Evolutionary conservation across 139 green algal species (phyloP), one percentile per base, ranked within the genome.

Genomic region (Ostreobium quekettii): DNA sequence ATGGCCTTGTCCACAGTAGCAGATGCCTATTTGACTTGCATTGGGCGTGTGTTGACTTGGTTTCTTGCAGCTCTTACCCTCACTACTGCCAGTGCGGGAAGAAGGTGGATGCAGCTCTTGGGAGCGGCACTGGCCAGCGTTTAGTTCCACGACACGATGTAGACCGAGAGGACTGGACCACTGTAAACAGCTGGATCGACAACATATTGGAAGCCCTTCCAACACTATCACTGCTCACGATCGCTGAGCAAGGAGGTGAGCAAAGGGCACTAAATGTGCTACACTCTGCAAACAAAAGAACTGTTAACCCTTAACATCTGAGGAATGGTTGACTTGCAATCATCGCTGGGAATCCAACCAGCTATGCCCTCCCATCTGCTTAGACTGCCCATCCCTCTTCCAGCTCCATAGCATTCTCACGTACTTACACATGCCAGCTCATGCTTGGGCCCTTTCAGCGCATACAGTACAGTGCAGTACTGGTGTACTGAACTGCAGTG

Each of bases 11-110:
- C n/a, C n/a, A n/a, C n/a, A n/a, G n/a, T n/a, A n/a, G n/a, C n/a
- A n/a, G n/a, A n/a, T n/a, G n/a, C n/a, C n/a, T n/a, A n/a, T n/a
- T n/a, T n/a, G n/a, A n/a, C n/a, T n/a, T n/a, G n/a, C n/a, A n/a
- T n/a, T n/a, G n/a, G n/a, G n/a, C n/a, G n/a, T n/a, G n/a, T n/a
- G n/a, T n/a, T n/a, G n/a, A n/a, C n/a, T 64, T 38, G 7, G 2
- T 2, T 29, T 33, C 39, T 28, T 30, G 28, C 78, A 89, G 77
- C 64, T 89, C 85, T 0, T 96, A 96, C 73, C 75, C 74, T 2
- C 83, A 96, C 77, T 96, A 90, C 65, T 91, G 85, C 75, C 83
- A 78, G 24, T 95, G 87, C 77, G 90, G 90, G 38, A 87, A 85
- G 74, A 47, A 48, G 31, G 39, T 96, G 33, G 87, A 95, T 47